phyloP scores from a whole-genome alignment of 345 rosid species.

The Populus nigra region DNA sequence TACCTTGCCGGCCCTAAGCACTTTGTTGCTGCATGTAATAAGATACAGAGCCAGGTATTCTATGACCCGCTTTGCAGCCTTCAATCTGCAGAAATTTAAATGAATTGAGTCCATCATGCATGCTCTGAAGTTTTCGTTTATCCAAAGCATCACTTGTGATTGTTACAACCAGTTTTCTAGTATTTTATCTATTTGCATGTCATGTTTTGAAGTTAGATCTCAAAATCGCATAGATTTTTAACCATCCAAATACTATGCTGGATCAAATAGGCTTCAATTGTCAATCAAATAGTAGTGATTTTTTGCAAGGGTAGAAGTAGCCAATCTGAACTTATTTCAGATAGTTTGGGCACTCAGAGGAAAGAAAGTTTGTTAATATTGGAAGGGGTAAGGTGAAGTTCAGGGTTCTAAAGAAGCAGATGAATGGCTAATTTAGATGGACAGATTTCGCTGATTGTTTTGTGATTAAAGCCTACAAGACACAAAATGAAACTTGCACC shows the following conservation, averaged over 20 bases:
- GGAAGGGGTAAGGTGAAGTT: neutral
- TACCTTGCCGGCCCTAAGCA: conserved; percentile 91
- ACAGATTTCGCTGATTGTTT: neutral
- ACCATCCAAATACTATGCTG: neutral
- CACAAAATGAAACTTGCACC: neutral
- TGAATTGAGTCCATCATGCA: neutral
- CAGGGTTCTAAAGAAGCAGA: neutral
- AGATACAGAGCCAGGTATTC: conserved; percentile 94
- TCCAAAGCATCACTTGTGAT: neutral
- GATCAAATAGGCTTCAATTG: neutral
- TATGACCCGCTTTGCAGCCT: neutral
- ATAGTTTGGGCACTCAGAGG: neutral
- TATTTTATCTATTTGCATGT: neutral
- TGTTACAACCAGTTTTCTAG: neutral
- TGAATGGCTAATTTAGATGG: neutral
- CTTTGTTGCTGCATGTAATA: conserved; percentile 89
- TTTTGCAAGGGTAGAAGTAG: neutral
- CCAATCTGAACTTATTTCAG: neutral
- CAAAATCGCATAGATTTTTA: neutral
- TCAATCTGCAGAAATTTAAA: neutral
- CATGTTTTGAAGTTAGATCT: neutral
- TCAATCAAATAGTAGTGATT: neutral
- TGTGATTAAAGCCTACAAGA: neutral
- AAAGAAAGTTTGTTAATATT: neutral
- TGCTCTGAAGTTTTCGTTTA: neutral